Evolutionary conservation across 257 asterid genomes (phyloP).

Genomic region (Eustoma russellianum): DNA sequence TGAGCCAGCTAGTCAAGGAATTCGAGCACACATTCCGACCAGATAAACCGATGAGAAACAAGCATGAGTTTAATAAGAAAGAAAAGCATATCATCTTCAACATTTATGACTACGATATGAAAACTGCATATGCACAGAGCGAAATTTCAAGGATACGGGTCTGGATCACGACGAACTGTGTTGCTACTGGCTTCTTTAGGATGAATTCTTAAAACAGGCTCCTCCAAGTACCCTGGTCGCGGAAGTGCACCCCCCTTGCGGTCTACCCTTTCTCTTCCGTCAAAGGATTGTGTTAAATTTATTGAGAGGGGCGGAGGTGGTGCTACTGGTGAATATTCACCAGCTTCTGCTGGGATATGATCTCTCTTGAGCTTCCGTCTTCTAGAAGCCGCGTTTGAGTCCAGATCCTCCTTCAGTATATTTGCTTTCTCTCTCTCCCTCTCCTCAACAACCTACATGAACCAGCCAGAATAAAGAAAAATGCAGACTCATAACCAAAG

Average conservation of each 20-base stretch:
- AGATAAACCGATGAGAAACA: background rate
- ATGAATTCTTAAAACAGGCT: slow-evolving; percentile 66
- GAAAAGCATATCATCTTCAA: background rate
- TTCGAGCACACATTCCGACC: background rate
- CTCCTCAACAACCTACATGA: slow-evolving; percentile 71
- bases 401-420: slow-evolving; percentile 64
- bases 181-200: slow-evolving; percentile 69
- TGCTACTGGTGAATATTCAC: slow-evolving; percentile 70
- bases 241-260: slow-evolving; percentile 60
- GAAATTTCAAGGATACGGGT: slow-evolving; percentile 62
- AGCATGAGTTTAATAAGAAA: background rate
- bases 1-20: slow-evolving; percentile 41
- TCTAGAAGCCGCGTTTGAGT: slow-evolving; percentile 68
- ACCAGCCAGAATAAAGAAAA: slow-evolving; percentile 7
- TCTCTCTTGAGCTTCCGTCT: slow-evolving; percentile 91
- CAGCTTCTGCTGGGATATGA: slow-evolving; percentile 74
- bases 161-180: slow-evolving; percentile 73
- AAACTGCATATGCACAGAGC: slow-evolving; percentile 1
- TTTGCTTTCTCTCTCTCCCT: slow-evolving; percentile 71
- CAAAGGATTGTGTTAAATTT: slow-evolving; percentile 49
- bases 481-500: slow-evolving; percentile 7
- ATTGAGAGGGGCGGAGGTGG: slow-evolving; percentile 50
- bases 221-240: slow-evolving; percentile 70
- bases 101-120: background rate
- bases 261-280: slow-evolving; percentile 77